These are phyloP conservation scores for Pilatotrama ljubarskyi DNA, from an alignment of 768 basidiomycete genomes.

Conservation along the genomic window DNA sequence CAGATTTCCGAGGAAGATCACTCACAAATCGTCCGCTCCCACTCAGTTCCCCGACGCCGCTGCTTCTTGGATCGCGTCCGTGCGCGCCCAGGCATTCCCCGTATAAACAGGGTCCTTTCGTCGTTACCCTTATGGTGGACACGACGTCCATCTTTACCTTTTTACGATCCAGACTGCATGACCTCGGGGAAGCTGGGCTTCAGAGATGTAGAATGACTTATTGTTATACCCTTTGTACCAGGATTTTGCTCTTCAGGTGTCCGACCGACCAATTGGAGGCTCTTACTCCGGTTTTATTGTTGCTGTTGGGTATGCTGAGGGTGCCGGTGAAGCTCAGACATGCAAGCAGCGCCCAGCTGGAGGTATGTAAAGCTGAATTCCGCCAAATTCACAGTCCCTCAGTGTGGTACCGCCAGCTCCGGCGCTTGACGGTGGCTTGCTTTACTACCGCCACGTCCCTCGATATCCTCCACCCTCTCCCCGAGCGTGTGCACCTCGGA, in stretches of 20 bases:
- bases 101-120: neutral
- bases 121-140: neutral
- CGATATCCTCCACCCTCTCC: neutral
- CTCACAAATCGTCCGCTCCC: neutral
- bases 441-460: neutral
- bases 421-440: neutral
- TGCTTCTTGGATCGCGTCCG: conserved; percentile 37
- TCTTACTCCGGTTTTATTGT: too few relatives aligned
- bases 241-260: neutral
- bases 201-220: neutral
- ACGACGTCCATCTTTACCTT: neutral
- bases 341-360: too few relatives aligned
- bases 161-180: neutral
- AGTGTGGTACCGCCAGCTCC: neutral
- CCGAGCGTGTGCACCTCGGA: neutral
- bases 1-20: neutral
- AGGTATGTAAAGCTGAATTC: too few relatives aligned
- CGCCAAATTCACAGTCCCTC: too few relatives aligned
- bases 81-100: conserved; percentile 35
- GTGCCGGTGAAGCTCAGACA: too few relatives aligned
- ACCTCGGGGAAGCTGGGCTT: conserved; percentile 1
- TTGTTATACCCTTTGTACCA: neutral
- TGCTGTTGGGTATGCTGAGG: too few relatives aligned
- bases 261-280: neutral
- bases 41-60: conserved; percentile 38